phyloP scores from a whole-genome alignment of 768 basidiomycete species.

The Naganishia friedmannii region DNA sequence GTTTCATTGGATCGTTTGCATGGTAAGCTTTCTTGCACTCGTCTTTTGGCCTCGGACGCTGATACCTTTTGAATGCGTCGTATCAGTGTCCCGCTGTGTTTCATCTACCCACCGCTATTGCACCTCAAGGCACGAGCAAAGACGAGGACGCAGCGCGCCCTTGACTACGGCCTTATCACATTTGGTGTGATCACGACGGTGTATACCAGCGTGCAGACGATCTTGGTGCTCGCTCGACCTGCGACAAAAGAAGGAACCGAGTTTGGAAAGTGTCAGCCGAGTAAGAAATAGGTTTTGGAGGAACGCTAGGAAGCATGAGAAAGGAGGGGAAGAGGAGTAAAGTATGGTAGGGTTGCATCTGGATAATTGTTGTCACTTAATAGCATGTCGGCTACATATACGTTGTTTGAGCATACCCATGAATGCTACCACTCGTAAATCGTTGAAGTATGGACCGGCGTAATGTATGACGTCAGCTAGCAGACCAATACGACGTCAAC shows the following conservation, averaged over 20 bases:
- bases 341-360: too few relatives aligned
- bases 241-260: conserved; percentile 9
- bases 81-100: conserved; percentile 81
- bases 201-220: conserved; percentile 78
- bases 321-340: background rate
- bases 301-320: background rate
- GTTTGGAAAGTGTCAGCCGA: conserved; percentile 6
- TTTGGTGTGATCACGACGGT: conserved; percentile 71
- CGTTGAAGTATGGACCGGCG: too few relatives aligned
- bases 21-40: conserved; percentile 61
- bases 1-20: conserved; percentile 87
- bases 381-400: too few relatives aligned
- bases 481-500: too few relatives aligned
- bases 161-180: conserved; percentile 69
- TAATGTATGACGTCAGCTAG: too few relatives aligned
- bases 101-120: conserved; percentile 88
- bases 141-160: conserved; percentile 64
- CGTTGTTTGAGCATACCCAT: too few relatives aligned
- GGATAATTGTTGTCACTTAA: too few relatives aligned
- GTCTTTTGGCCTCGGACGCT: conserved; percentile 27
- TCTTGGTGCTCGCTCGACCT: conserved; percentile 62
- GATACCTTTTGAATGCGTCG: background rate
- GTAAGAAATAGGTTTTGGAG: background rate
- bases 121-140: conserved; percentile 71
- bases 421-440: too few relatives aligned